Base-by-base conservation (phyloP, 495 filamentous ascomycete species). In the Aspergillus baeticus region DNA sequence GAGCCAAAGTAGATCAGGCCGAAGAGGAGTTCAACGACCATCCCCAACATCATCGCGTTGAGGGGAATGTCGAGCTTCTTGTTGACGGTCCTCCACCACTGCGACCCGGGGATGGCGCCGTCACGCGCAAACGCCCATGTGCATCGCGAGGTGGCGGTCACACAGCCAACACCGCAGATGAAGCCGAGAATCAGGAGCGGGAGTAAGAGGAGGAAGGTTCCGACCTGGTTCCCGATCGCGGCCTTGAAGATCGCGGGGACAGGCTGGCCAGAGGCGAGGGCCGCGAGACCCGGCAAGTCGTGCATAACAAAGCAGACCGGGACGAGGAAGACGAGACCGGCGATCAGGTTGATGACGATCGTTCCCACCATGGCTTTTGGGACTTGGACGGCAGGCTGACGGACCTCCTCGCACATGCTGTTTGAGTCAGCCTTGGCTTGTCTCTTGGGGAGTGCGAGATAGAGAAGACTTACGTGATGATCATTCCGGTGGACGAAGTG, bases 341-440 rank as follows among this genome's bases (percentile, higher is more conserved):
- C 89, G 43, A 82, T 65, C 34, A 83, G 78, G 3, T 87, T 87
- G 17, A 89, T 89, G 3, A 77, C 78, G 14, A 91, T 87, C n/a
- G 83, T 87, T 23, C 79, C 75, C 36, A 91, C 78, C 77, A 91
- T 90, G 41, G 87, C 86, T 55, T 83, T 83, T 22, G 88, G 88
- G 0, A 85, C 88, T 64, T 84, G 82, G 8, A 81, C 69, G 17
- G 84, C 66, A 10, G 88, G 83, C 37, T 88, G 81, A 18, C 87
- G 88, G 34, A 91, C 88, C 66, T 91, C 88, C 68, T 75, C 72
- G 22, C 79, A 81, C 84, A 87, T 85, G 39, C 54, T 57, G 35
- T 3, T 15, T 0, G 36, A 11, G 22, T 48, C 18, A n/a, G 22
- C 29, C 0, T 18, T n/a, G 39, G 41, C 13, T 15, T 7, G 34